Percentiles rank a stretch among this genome's conserved stretches.
Evolutionary conservation across 78 protist species (phyloP).

Genomic region (Diacronema lutheri): DNA sequence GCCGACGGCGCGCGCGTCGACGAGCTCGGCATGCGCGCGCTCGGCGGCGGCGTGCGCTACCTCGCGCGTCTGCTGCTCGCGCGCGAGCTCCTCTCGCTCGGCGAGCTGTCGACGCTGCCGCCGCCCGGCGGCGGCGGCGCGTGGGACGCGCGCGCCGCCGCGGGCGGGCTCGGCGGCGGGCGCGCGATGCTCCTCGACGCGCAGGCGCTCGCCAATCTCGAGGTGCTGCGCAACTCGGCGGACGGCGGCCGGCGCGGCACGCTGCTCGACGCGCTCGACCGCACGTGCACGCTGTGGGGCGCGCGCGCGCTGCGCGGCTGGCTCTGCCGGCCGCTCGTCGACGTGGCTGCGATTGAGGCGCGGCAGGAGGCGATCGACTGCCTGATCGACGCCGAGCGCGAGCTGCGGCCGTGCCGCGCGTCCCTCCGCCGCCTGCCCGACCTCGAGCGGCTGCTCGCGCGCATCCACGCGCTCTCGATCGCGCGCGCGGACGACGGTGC

Average conservation of each 20-base stretch:
- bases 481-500: not conserved
- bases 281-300: constrained; percentile 14
- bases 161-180: not conserved
- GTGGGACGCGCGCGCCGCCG: not conserved
- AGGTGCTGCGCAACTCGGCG: not conserved
- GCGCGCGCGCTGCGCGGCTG: constrained; percentile 20
- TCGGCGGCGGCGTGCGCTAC: not conserved
- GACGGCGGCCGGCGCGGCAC: constrained; percentile 4
- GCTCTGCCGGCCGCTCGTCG: constrained; percentile 25
- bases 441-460: constrained; percentile 41
- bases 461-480: not conserved
- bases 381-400: not conserved
- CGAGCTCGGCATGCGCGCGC: not conserved
- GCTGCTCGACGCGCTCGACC: constrained; percentile 12
- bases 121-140: not conserved
- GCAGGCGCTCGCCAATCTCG: constrained; percentile 22
- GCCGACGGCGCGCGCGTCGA: not conserved
- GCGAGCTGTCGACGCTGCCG: not conserved
- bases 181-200: constrained; percentile 3
- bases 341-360: not conserved
- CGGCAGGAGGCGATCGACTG: constrained; percentile 27
- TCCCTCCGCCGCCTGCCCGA: constrained; percentile 29
- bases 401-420: not conserved
- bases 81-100: not conserved
- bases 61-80: not conserved